A percentile compares a stretch with the other conserved stretches of the same genome.
Evolutionary conservation across 305 asterid species (phyloP).

Genomic region (Solanum hybrid): DNA sequence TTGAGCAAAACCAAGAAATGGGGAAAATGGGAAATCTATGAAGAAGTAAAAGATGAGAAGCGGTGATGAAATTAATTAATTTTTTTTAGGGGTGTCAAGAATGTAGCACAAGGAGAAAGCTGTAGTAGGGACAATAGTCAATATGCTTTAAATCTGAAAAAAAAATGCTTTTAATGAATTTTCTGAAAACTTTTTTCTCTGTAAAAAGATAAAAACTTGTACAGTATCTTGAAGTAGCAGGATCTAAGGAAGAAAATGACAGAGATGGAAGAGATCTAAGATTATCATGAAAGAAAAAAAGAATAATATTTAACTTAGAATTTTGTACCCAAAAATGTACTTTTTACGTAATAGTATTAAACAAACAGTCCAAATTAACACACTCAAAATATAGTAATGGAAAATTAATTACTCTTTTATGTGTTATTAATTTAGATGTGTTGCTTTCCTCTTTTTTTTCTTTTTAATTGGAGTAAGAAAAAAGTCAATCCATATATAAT

Average conservation of each 20-base stretch:
- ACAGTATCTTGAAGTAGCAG: background rate
- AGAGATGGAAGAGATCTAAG: slow-evolving; percentile 2
- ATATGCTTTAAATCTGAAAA: background rate
- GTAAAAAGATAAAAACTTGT: background rate
- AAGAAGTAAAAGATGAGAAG: slow-evolving; percentile 13
- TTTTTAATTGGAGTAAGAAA: background rate
- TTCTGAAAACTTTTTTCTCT: background rate
- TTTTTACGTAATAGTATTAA: background rate
- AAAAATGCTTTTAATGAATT: background rate
- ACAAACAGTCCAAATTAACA: background rate
- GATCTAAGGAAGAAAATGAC: background rate
- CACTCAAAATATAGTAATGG: background rate
- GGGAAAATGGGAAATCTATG: background rate
- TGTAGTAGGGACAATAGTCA: background rate
- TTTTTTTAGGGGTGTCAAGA: background rate
- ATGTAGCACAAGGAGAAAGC: background rate
- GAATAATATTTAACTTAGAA: background rate
- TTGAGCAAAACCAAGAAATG: background rate
- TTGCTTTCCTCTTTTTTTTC: background rate
- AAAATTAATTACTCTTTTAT: background rate
- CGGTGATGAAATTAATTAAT: slow-evolving; percentile 8
- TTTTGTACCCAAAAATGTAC: background rate
- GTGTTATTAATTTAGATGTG: background rate
- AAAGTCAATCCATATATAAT: background rate
- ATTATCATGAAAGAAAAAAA: background rate